Evolutionary conservation across 2,329 filamentous ascomycete genomes (phyloP).

Genomic region (Arthrobotrys pseudoclavata): DNA sequence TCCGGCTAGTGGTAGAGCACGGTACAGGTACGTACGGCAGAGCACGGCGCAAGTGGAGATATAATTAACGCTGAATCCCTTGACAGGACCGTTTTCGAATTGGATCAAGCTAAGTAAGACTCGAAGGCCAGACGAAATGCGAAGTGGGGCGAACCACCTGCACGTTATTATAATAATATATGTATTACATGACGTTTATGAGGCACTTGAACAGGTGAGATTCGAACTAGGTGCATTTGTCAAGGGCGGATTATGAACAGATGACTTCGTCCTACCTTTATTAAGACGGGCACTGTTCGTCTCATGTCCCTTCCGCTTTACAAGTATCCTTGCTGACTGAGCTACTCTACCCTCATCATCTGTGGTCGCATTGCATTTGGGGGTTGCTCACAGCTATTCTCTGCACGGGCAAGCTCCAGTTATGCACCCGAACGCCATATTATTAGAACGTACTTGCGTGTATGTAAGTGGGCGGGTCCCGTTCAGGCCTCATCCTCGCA

Average conservation of each 20-base stretch:
- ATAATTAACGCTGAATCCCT: slow-evolving; percentile 61
- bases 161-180: slow-evolving; percentile 60
- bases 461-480: slow-evolving; percentile 48
- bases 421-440: slow-evolving; percentile 23
- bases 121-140: slow-evolving; percentile 51
- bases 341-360: slow-evolving; percentile 53
- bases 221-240: slow-evolving; percentile 59
- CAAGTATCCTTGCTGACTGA: slow-evolving; percentile 58
- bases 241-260: slow-evolving; percentile 58
- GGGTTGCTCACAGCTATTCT: slow-evolving; percentile 9
- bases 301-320: slow-evolving; percentile 58
- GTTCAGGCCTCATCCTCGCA: slow-evolving; percentile 37
- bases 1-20: slow-evolving; percentile 59
- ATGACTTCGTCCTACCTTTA: slow-evolving; percentile 58
- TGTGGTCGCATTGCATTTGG: slow-evolving; percentile 53
- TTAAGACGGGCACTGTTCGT: slow-evolving; percentile 57
- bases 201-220: slow-evolving; percentile 60
- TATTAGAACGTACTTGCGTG: slow-evolving; percentile 7
- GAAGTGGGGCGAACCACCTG: slow-evolving; percentile 59
- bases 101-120: slow-evolving; percentile 57
- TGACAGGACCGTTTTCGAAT: slow-evolving; percentile 59
- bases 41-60: slow-evolving; percentile 58
- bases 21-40: slow-evolving; percentile 58
- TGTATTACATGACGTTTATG: slow-evolving; percentile 61
- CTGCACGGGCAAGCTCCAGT: slow-evolving; percentile 26